A percentile compares a stretch with the other conserved stretches of the same genome.
Evolutionary conservation across 139 green algal species (phyloP).

Genomic region (Micractinium conductrix): DNA sequence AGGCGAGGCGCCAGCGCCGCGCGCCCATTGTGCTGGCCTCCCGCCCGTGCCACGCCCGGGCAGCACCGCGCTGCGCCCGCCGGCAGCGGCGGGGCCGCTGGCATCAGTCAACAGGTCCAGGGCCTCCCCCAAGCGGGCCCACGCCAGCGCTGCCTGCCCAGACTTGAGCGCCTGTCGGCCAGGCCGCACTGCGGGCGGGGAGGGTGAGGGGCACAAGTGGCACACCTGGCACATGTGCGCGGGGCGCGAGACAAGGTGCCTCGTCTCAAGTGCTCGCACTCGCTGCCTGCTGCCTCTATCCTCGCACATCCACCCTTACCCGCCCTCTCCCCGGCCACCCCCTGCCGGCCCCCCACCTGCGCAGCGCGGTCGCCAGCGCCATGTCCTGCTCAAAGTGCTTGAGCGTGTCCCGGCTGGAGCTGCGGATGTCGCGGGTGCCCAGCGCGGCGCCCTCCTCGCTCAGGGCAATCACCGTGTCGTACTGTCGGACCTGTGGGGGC

Average conservation of each 20-base stretch:
- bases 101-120: slow-evolving; percentile 51
- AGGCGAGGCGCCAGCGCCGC: slow-evolving; percentile 55
- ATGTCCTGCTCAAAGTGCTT: slow-evolving; percentile 51
- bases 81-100: neutral
- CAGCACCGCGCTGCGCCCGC: neutral
- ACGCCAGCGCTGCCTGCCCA: slow-evolving; percentile 35
- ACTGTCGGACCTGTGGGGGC: slow-evolving; percentile 15
- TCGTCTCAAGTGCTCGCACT: no score
- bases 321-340: no score
- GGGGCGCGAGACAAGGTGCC: no score
- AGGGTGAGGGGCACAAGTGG: no score
- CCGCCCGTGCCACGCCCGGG: neutral
- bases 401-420: slow-evolving; percentile 10
- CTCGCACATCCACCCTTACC: no score
- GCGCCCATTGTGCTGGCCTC: neutral
- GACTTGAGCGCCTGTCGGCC: slow-evolving; percentile 46
- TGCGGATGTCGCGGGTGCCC: slow-evolving; percentile 36
- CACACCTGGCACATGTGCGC: no score
- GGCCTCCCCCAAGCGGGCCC: slow-evolving; percentile 65
- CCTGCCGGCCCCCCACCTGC: no score
- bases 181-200: slow-evolving; percentile 46
- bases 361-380: slow-evolving; percentile 63
- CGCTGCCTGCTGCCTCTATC: no score
- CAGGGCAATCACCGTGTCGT: slow-evolving; percentile 55
- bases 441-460: slow-evolving; percentile 29